Evolutionary conservation across 805 yeast genomes (phyloP).

Genomic region (Wickerhamiella bombiphila): DNA sequence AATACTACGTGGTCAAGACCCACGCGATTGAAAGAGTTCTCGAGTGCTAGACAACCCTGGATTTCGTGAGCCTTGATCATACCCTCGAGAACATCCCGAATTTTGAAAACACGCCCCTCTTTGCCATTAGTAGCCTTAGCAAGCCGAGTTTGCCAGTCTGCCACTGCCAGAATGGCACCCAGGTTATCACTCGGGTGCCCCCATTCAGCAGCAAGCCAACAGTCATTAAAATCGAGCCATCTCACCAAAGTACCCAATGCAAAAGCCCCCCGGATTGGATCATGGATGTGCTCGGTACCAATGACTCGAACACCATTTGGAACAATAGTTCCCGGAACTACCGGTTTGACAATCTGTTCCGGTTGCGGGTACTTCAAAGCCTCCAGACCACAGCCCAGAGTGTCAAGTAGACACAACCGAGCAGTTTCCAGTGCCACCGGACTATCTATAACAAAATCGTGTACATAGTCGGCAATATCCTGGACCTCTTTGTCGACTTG

Average conservation of each 20-base stretch:
- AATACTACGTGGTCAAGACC: slow-evolving; percentile 47
- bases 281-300: slow-evolving; percentile 37
- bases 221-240: slow-evolving; percentile 49
- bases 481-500: slow-evolving; percentile 34
- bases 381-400: slow-evolving; percentile 47
- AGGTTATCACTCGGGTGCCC: slow-evolving; percentile 52
- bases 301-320: slow-evolving; percentile 42
- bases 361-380: slow-evolving; percentile 41
- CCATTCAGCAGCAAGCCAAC: slow-evolving; percentile 61
- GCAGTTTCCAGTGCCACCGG: slow-evolving; percentile 40
- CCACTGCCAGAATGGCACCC: slow-evolving; percentile 45
- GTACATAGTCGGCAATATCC: slow-evolving; percentile 39
- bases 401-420: slow-evolving; percentile 38
- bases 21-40: slow-evolving; percentile 44
- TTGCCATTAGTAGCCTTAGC: slow-evolving; percentile 27
- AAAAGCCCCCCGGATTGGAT: slow-evolving; percentile 47
- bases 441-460: slow-evolving; percentile 31
- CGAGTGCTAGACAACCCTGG: slow-evolving; percentile 44
- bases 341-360: slow-evolving; percentile 35
- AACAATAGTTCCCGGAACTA: slow-evolving; percentile 41
- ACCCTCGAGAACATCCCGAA: slow-evolving; percentile 37
- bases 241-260: slow-evolving; percentile 42
- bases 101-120: slow-evolving; percentile 31
- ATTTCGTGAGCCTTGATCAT: slow-evolving; percentile 54
- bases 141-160: slow-evolving; percentile 39